Evolutionary conservation across 2,329 filamentous ascomycete genomes (phyloP).

Genomic region (Aureobasidium uvarum): DNA sequence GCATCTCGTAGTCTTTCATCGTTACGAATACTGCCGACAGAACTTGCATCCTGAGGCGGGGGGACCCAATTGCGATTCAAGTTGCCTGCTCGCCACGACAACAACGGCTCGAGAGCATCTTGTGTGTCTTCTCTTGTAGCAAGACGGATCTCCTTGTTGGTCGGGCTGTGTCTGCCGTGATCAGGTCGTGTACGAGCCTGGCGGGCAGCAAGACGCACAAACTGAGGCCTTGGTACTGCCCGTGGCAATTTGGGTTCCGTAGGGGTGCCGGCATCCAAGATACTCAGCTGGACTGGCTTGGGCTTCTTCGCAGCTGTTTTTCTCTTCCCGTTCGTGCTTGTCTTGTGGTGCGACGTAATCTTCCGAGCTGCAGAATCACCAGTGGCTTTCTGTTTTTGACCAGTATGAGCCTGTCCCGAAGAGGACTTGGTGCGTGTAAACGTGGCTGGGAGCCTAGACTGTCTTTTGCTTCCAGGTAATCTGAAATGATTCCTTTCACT

Average conservation of each 20-base stretch:
- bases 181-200: slow-evolving; percentile 50
- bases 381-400: background rate
- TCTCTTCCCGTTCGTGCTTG: slow-evolving; percentile 15
- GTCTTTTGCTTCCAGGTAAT: slow-evolving; percentile 33
- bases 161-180: slow-evolving; percentile 53
- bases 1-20: too few species aligned
- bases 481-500: slow-evolving; percentile 28
- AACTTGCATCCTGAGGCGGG: background rate
- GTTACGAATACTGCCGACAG: background rate
- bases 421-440: slow-evolving; percentile 30
- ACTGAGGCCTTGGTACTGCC: slow-evolving; percentile 48
- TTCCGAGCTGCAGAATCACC: background rate
- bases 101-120: slow-evolving; percentile 53
- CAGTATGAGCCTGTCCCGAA: background rate
- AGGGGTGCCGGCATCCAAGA: slow-evolving; percentile 49
- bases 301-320: slow-evolving; percentile 26
- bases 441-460: slow-evolving; percentile 41
- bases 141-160: slow-evolving; percentile 53
- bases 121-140: slow-evolving; percentile 54
- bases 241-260: slow-evolving; percentile 37
- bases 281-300: slow-evolving; percentile 42
- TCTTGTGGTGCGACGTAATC: background rate
- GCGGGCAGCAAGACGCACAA: slow-evolving; percentile 57
- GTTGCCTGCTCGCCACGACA: slow-evolving; percentile 52
- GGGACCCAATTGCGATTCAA: slow-evolving; percentile 32